Percentiles rank a stretch among this genome's conserved stretches.
These are phyloP conservation scores for Phytophthora sp. DNA, from an alignment of 352 stramenopile genomes.

Conservation along the genomic window DNA sequence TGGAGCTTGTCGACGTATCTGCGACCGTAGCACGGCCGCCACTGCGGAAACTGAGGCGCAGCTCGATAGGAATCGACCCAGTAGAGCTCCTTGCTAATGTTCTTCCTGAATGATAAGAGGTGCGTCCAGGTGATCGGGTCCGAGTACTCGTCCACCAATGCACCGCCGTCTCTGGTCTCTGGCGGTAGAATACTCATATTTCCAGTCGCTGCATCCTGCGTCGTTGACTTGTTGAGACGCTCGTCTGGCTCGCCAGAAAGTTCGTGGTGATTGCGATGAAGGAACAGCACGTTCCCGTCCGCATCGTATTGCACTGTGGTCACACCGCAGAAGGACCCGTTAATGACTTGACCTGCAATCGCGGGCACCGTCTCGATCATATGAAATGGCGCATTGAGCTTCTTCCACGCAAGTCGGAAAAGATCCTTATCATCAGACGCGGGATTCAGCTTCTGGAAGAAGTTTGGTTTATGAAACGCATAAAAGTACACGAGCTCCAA, in stretches of 20 bases:
- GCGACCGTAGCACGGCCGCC: slow-evolving; percentile 58
- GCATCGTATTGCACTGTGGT: slow-evolving; percentile 49
- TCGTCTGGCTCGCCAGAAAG: slow-evolving; percentile 13
- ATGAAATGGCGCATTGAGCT: slow-evolving; percentile 41
- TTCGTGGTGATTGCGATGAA: slow-evolving; percentile 50
- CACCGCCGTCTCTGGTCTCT: not conserved
- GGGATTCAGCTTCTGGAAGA: slow-evolving; percentile 35
- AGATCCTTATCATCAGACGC: slow-evolving; percentile 58
- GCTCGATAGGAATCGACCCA: slow-evolving; percentile 51
- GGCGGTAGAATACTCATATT: not conserved
- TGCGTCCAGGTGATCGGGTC: slow-evolving; percentile 63
- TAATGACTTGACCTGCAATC: slow-evolving; percentile 31
- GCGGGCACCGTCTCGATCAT: slow-evolving; percentile 42
- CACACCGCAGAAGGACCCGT: slow-evolving; percentile 44
- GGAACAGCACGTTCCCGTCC: slow-evolving; percentile 38
- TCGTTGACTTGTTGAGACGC: not conserved
- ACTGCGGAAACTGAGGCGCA: slow-evolving; percentile 31
- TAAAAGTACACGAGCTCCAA: slow-evolving; percentile 48
- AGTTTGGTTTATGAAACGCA: slow-evolving; percentile 29
- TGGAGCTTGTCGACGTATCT: not conserved
- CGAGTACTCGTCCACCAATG: slow-evolving; percentile 19
- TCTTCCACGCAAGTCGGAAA: slow-evolving; percentile 54
- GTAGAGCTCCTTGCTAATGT: slow-evolving; percentile 35
- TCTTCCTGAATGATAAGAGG: slow-evolving; percentile 58
- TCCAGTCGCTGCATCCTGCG: not conserved